Conservation (phyloP, 2,329 filamentous ascomycete species). For the Penicillium sp. region DNA sequence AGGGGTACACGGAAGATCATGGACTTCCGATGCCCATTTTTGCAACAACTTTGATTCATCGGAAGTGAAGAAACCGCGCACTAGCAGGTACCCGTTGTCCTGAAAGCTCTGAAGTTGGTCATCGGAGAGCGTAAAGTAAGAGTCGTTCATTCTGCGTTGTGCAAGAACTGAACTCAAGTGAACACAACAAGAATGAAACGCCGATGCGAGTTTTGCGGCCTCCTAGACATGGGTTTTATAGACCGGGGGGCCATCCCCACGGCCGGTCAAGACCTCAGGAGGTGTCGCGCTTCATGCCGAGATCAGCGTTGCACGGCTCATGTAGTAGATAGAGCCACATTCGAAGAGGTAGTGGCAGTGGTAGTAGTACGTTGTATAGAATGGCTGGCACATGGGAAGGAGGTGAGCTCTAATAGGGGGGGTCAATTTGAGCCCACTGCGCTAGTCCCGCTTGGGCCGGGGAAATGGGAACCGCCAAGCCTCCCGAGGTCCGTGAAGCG, state of each 20-base stretch:
- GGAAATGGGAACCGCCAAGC: too few relatives aligned
- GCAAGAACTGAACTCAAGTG: not conserved
- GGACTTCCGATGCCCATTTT: conserved; percentile 38
- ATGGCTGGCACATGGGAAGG: not conserved
- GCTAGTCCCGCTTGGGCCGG: too few relatives aligned
- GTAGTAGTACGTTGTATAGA: not conserved
- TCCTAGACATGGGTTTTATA: not conserved
- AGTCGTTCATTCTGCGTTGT: conserved; percentile 20
- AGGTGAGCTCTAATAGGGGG: not conserved
- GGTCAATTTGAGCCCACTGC: too few relatives aligned
- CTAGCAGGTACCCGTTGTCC: conserved; percentile 31
- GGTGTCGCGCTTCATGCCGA: conserved; percentile 16
- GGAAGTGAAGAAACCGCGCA: conserved; percentile 24
- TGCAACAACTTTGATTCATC: conserved; percentile 24
- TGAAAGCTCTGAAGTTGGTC: conserved; percentile 29
- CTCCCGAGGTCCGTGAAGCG: too few relatives aligned
- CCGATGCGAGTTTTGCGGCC: not conserved
- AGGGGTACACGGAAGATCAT: conserved; percentile 34
- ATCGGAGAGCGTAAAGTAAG: conserved; percentile 17
- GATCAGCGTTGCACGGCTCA: not conserved
- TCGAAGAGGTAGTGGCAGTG: too few relatives aligned
- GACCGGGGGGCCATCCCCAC: not conserved
- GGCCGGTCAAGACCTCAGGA: not conserved
- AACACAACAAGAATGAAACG: not conserved
- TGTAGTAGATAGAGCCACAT: too few relatives aligned